Conservation (phyloP, 1,139 yeast genomes). For the Lodderomyces jiufengensis region DNA sequence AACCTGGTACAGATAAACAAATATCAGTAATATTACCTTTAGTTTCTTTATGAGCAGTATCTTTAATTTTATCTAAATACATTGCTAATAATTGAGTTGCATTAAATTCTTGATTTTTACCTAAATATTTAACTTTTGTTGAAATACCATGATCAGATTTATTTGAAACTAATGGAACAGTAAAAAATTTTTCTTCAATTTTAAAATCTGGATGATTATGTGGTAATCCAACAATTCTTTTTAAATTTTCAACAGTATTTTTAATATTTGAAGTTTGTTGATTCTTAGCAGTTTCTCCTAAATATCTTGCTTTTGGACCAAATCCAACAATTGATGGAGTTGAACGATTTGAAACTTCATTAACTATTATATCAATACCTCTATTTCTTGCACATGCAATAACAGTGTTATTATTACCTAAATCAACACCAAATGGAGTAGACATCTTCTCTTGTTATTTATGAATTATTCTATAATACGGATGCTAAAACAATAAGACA, state of each 20-base stretch:
- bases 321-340: constrained; percentile 96
- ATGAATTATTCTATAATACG: too few species aligned
- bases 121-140: constrained; percentile 80
- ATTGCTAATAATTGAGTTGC: constrained; percentile 91
- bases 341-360: constrained; percentile 96
- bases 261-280: constrained; percentile 95
- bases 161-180: constrained; percentile 66
- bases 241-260: constrained; percentile 92
- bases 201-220: constrained; percentile 75
- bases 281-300: constrained; percentile 94
- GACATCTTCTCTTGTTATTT: constrained; percentile 26
- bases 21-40: constrained; percentile 80
- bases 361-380: constrained; percentile 97
- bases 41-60: constrained; percentile 76
- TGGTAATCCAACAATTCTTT: constrained; percentile 83
- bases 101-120: constrained; percentile 74
- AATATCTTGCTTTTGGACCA: constrained; percentile 81
- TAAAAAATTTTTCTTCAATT: constrained; percentile 69
- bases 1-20: constrained; percentile 91
- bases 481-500: too few species aligned
- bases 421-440: constrained; percentile 96
- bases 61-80: constrained; percentile 89
- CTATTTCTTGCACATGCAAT: constrained; percentile 98
- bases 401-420: constrained; percentile 92
- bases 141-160: constrained; percentile 67